Evolutionary conservation across 2,329 filamentous ascomycete genomes (phyloP).

Genomic region (Graphiopsis chlorocephala): DNA sequence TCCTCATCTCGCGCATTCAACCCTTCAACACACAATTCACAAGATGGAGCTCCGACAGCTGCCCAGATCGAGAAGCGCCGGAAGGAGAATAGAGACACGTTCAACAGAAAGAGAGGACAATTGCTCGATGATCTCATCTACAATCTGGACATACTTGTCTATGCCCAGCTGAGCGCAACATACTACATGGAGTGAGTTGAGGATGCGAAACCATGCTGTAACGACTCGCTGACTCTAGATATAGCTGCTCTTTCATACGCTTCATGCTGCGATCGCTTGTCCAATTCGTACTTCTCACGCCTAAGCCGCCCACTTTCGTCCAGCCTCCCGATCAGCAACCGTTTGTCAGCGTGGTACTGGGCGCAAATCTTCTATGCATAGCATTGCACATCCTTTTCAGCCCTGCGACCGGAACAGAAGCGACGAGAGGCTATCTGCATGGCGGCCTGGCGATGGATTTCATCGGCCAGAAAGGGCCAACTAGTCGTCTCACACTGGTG

Average conservation of each 20-base stretch:
- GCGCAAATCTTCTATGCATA: constrained; percentile 56
- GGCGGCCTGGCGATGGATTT: constrained; percentile 64
- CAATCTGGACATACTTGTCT: constrained; percentile 58
- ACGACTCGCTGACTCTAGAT: not conserved
- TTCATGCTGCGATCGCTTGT: constrained; percentile 55
- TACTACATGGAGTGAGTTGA: constrained; percentile 62
- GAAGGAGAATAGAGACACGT: constrained; percentile 34
- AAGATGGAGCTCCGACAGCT: constrained; percentile 21
- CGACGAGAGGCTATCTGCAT: constrained; percentile 55
- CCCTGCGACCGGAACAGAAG: constrained; percentile 45
- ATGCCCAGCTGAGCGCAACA: constrained; percentile 58
- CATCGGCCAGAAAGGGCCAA: constrained; percentile 59
- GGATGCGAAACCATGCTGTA: not conserved
- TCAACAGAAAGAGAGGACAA: constrained; percentile 42
- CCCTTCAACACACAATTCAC: constrained; percentile 14
- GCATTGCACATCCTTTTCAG: constrained; percentile 48
- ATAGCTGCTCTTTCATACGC: constrained; percentile 55
- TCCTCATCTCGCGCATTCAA: constrained; percentile 18
- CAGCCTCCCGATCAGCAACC: constrained; percentile 49
- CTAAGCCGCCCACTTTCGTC: constrained; percentile 53
- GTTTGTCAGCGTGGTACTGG: constrained; percentile 53
- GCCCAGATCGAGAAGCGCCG: constrained; percentile 25
- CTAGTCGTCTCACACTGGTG: constrained; percentile 52
- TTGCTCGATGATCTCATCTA: constrained; percentile 56
- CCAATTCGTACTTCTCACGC: constrained; percentile 59